Conservation (phyloP, 352 stramenopile genomes). For the Ochromonadaceae sp. region DNA sequence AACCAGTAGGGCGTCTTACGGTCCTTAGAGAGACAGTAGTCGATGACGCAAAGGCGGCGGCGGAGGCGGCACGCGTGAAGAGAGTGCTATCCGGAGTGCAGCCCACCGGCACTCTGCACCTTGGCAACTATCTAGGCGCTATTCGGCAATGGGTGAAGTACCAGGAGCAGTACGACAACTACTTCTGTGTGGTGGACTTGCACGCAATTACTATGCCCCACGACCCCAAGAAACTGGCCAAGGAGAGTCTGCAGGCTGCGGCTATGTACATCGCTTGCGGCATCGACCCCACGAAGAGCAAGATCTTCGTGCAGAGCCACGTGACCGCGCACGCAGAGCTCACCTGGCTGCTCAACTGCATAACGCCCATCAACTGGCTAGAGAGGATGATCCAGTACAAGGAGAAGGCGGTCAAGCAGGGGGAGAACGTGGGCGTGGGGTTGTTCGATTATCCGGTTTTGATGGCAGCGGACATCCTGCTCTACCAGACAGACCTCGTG, state of each 20-base stretch:
- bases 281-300: slow-evolving; percentile 54
- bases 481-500: slow-evolving; percentile 92
- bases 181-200: slow-evolving; percentile 87
- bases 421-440: slow-evolving; percentile 62
- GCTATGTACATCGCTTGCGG: slow-evolving; percentile 84
- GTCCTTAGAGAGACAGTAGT: too few relatives aligned
- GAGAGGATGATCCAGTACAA: slow-evolving; percentile 99
- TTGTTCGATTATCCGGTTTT: slow-evolving; percentile 94
- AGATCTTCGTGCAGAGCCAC: slow-evolving; percentile 63
- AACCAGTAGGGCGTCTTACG: too few relatives aligned
- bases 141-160: slow-evolving; percentile 92
- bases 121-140: slow-evolving; percentile 97
- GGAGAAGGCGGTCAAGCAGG: slow-evolving; percentile 79
- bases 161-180: slow-evolving; percentile 60
- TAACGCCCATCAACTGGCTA: slow-evolving; percentile 91
- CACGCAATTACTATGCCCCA: slow-evolving; percentile 95
- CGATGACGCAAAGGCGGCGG: too few relatives aligned
- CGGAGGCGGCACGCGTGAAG: too few relatives aligned
- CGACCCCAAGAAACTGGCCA: slow-evolving; percentile 44
- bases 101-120: slow-evolving; percentile 87
- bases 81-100: slow-evolving; percentile 92
- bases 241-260: slow-evolving; percentile 68
- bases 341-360: slow-evolving; percentile 88
- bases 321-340: slow-evolving; percentile 83
- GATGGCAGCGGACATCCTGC: slow-evolving; percentile 96